These are phyloP conservation scores for Saccharomyces hybrid DNA, from an alignment of 1,139 yeast genomes.

Conservation along the genomic window DNA sequence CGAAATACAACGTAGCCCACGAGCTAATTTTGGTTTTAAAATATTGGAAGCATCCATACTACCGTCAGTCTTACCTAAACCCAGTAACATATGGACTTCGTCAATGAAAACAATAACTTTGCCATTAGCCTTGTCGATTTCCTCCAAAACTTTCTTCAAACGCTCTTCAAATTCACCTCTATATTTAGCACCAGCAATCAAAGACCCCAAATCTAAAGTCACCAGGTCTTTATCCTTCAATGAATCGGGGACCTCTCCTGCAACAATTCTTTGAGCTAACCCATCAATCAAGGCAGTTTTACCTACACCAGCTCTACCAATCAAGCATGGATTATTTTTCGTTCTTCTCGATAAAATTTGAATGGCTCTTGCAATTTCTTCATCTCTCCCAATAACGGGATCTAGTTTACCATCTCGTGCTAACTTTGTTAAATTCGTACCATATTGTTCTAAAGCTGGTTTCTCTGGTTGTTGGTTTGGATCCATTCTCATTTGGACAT, in stretches of 20 bases:
- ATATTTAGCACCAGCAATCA: slow-evolving; percentile 90
- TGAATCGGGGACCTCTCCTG: slow-evolving; percentile 90
- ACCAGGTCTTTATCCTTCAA: slow-evolving; percentile 78
- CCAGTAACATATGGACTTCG: slow-evolving; percentile 84
- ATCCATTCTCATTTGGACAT: slow-evolving; percentile 35
- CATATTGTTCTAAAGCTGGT: slow-evolving; percentile 78
- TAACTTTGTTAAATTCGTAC: slow-evolving; percentile 77
- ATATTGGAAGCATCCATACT: slow-evolving; percentile 92
- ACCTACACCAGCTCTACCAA: slow-evolving; percentile 97
- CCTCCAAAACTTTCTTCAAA: slow-evolving; percentile 73
- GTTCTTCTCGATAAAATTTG: slow-evolving; percentile 89
- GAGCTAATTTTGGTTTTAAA: slow-evolving; percentile 86
- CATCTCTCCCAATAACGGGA: slow-evolving; percentile 95
- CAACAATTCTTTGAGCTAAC: slow-evolving; percentile 81
- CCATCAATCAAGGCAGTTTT: slow-evolving; percentile 96
- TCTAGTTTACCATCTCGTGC: slow-evolving; percentile 89
- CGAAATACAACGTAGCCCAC: slow-evolving; percentile 93
- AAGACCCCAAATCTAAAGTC: slow-evolving; percentile 73
- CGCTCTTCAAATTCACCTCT: slow-evolving; percentile 95
- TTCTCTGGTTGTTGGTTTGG: slow-evolving; percentile 44
- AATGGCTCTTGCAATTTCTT: slow-evolving; percentile 84
- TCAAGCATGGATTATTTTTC: slow-evolving; percentile 86
- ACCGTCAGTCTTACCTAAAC: slow-evolving; percentile 92
- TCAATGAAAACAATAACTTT: slow-evolving; percentile 79
- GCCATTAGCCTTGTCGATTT: slow-evolving; percentile 77